phyloP scores from a whole-genome alignment of 1,284 basidiomycete genomes.

The Cutaneotrichosporon sp. region DNA sequence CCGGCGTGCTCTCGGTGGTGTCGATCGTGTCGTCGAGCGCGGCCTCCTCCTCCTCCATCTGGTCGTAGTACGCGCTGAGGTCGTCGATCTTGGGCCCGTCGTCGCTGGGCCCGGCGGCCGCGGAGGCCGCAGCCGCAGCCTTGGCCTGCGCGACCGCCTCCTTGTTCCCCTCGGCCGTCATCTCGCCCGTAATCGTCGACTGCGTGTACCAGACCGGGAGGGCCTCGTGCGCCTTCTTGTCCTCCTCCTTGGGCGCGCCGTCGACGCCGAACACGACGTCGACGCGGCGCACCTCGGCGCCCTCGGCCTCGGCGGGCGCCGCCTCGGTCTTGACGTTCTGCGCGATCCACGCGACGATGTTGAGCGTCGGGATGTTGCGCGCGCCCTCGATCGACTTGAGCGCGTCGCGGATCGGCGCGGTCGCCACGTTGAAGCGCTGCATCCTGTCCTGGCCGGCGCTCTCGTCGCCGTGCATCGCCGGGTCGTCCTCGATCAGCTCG shows the following conservation, averaged over 20 bases:
- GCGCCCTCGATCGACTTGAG: slow-evolving; percentile 82
- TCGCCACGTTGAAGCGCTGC: slow-evolving; percentile 92
- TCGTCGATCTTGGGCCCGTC: slow-evolving; percentile 33
- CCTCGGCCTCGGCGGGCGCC: slow-evolving; percentile 68
- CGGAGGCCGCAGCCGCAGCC: slow-evolving; percentile 8
- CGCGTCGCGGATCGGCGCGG: slow-evolving; percentile 80
- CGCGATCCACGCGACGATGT: slow-evolving; percentile 50
- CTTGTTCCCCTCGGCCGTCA: slow-evolving; percentile 72
- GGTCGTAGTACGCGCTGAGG: slow-evolving; percentile 36
- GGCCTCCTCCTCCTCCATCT: slow-evolving; percentile 32
- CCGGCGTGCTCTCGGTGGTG: slow-evolving; percentile 4
- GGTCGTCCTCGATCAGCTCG: slow-evolving; percentile 87
- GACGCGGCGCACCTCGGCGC: slow-evolving; percentile 59
- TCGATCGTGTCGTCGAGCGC: slow-evolving; percentile 20
- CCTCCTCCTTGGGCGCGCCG: slow-evolving; percentile 69
- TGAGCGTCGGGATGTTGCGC: slow-evolving; percentile 42
- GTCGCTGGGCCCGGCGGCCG: slow-evolving; percentile 15
- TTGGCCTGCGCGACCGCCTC: slow-evolving; percentile 24
- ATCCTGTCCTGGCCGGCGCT: slow-evolving; percentile 74
- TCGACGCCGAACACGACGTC: slow-evolving; percentile 77
- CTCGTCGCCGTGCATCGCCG: slow-evolving; percentile 52
- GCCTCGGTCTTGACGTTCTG: slow-evolving; percentile 50
- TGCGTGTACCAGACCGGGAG: slow-evolving; percentile 91
- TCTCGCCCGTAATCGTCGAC: slow-evolving; percentile 89
- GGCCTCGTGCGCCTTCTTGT: slow-evolving; percentile 85